A percentile compares a stretch with the other conserved stretches of the same genome.
These are phyloP conservation scores for Sphaerulina populicola DNA, from an alignment of 2,329 filamentous ascomycete genomes.

Conservation along the genomic window DNA sequence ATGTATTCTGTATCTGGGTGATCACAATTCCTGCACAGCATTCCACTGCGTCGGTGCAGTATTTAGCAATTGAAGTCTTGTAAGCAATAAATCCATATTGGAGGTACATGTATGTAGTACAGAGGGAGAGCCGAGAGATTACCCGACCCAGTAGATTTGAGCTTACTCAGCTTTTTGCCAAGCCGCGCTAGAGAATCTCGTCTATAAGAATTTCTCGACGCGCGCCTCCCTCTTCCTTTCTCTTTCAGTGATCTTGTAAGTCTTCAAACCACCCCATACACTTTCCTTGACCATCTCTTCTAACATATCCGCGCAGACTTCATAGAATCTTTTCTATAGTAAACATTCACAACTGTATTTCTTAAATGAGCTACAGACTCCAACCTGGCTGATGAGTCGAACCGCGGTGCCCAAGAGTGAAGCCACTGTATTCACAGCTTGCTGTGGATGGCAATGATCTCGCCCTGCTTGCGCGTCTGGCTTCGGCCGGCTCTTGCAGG, in stretches of 20 bases:
- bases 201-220: neutral
- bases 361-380: conserved; percentile 66
- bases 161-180: neutral
- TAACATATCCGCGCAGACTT: conserved; percentile 17
- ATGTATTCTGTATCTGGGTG: neutral
- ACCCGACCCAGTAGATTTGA: neutral
- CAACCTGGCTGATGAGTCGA: conserved; percentile 32
- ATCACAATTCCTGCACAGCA: neutral
- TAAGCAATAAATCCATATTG: no score
- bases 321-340: conserved; percentile 97
- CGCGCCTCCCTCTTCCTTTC: neutral
- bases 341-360: conserved; percentile 86
- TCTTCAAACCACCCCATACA: conserved; percentile 10
- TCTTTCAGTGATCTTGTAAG: conserved; percentile 8
- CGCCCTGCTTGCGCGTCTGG: conserved; percentile 28
- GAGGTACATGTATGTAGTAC: no score
- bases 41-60: neutral
- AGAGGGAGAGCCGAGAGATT: no score
- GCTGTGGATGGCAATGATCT: conserved; percentile 31
- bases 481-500: conserved; percentile 30
- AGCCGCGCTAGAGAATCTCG: neutral
- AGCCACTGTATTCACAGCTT: conserved; percentile 24
- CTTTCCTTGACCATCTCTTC: neutral
- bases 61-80: no score
- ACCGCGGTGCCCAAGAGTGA: conserved; percentile 32